Percentiles rank a stretch among this genome's conserved stretches.
Conservation (phyloP, 345 rosid species). For the Excoecaria cochinchinensis region DNA sequence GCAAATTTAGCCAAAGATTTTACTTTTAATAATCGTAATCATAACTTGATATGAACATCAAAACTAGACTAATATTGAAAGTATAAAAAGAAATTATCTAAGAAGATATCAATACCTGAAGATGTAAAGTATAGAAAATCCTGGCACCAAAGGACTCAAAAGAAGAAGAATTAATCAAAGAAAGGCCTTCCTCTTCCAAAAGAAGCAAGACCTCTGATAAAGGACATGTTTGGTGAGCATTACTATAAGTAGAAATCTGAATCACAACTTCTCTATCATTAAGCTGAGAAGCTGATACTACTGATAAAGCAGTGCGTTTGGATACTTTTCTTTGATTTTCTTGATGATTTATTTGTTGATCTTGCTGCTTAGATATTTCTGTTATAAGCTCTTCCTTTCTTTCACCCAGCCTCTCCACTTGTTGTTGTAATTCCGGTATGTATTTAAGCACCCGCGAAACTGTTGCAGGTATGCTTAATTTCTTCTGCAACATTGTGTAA, state of each 20-base stretch:
- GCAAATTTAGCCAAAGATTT: too few species aligned
- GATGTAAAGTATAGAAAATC: slow-evolving; percentile 50
- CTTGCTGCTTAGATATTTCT: slow-evolving; percentile 27
- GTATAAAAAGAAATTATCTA: not conserved
- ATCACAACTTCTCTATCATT: slow-evolving; percentile 45
- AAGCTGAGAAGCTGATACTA: slow-evolving; percentile 40
- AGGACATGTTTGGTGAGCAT: slow-evolving; percentile 8
- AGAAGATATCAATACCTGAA: slow-evolving; percentile 41
- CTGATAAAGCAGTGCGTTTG: not conserved
- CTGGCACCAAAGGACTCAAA: slow-evolving; percentile 49
- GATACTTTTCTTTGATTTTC: slow-evolving; percentile 24
- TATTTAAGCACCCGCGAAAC: slow-evolving; percentile 43
- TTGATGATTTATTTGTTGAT: slow-evolving; percentile 4
- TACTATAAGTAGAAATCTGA: slow-evolving; percentile 36
- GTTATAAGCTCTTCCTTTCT: slow-evolving; percentile 51
- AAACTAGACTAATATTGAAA: not conserved
- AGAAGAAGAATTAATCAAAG: slow-evolving; percentile 49
- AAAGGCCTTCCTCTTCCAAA: slow-evolving; percentile 46
- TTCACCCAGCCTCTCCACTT: slow-evolving; percentile 34
- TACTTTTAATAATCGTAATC: too few species aligned
- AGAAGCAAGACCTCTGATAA: slow-evolving; percentile 45
- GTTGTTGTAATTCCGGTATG: slow-evolving; percentile 52
- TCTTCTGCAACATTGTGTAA: slow-evolving; percentile 30
- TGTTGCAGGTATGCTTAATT: slow-evolving; percentile 53
- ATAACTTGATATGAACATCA: too few species aligned